Conservation (phyloP, 768 basidiomycete species). For the Mycena amicta region DNA sequence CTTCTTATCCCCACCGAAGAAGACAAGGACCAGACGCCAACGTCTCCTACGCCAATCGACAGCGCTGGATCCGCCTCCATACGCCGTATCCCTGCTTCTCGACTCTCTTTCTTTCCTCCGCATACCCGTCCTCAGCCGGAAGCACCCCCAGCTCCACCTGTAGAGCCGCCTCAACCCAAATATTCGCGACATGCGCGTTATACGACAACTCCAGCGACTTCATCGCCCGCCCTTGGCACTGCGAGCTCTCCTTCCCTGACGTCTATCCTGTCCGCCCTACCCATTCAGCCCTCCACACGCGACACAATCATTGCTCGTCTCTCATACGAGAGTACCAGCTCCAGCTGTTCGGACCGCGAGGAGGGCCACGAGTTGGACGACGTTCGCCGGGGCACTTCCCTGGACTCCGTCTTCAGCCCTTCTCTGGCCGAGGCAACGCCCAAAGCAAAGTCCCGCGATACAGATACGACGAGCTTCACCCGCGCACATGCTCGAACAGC, state of each 20-base stretch:
- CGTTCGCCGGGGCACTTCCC: constrained; percentile 28
- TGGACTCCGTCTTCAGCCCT: constrained; percentile 29
- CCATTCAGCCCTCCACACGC: constrained; percentile 54
- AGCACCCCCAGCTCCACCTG: constrained; percentile 16
- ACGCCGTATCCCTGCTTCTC: constrained; percentile 50
- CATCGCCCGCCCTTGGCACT: constrained; percentile 5
- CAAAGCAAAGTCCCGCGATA: constrained; percentile 1
- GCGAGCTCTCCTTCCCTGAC: constrained; percentile 35
- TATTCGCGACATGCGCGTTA: constrained; percentile 16
- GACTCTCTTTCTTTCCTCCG: constrained; percentile 60
- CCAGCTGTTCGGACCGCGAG: constrained; percentile 40
- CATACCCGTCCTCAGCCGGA: constrained; percentile 27
- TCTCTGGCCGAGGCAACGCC: constrained; percentile 13
- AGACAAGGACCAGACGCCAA: constrained; percentile 9
- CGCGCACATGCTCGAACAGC: constrained; percentile 15
- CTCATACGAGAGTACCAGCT: constrained; percentile 53
- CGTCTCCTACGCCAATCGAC: constrained; percentile 9
- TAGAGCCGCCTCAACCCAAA: constrained; percentile 18
- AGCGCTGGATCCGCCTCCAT: constrained; percentile 34
- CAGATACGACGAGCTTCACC: background rate
- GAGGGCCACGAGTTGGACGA: constrained; percentile 51
- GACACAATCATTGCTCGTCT: constrained; percentile 58
- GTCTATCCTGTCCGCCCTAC: constrained; percentile 48
- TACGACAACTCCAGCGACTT: constrained; percentile 19
- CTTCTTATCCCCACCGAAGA: constrained; percentile 21